Percentiles rank a stretch among this genome's conserved stretches.
phyloP scores from a whole-genome alignment of 345 rosid species.

The Linum trigynum region DNA sequence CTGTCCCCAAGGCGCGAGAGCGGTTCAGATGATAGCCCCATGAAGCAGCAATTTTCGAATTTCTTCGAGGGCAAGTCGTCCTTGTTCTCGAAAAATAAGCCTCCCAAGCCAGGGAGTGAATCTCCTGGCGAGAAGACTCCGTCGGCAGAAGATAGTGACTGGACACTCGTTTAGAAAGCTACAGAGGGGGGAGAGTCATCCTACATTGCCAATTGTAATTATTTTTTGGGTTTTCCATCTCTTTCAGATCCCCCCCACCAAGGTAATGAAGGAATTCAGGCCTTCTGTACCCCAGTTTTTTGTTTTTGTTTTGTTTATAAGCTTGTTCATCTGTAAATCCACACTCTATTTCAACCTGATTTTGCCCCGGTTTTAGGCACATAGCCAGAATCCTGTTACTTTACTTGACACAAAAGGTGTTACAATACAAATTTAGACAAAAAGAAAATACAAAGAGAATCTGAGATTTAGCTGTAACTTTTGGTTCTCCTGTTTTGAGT shows the following conservation, averaged over 20 bases:
- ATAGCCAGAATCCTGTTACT: not conserved
- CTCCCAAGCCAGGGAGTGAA: constrained; percentile 48
- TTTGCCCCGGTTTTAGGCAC: not conserved
- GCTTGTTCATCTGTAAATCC: not conserved
- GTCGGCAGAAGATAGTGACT: constrained; percentile 39
- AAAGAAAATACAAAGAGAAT: too few species aligned
- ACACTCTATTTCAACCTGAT: too few species aligned
- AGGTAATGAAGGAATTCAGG: not conserved
- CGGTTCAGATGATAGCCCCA: constrained; percentile 32
- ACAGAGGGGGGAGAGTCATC: not conserved
- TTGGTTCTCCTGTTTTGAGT: too few species aligned
- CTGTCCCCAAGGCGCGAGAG: constrained; percentile 35
- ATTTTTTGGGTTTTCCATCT: not conserved
- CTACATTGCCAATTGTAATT: not conserved
- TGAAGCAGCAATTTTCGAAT: constrained; percentile 56
- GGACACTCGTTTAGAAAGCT: constrained; percentile 39
- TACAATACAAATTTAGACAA: too few species aligned
- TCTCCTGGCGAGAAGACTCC: constrained; percentile 17
- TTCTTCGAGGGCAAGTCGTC: constrained; percentile 83
- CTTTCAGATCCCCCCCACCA: not conserved
- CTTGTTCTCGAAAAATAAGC: constrained; percentile 50
- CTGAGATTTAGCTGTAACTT: too few species aligned
- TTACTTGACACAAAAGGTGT: not conserved
- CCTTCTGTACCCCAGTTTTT: not conserved
- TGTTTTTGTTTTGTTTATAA: too few species aligned